These are phyloP conservation scores for Eucalyptus marginata DNA, from an alignment of 345 rosid species.

Conservation along the genomic window DNA sequence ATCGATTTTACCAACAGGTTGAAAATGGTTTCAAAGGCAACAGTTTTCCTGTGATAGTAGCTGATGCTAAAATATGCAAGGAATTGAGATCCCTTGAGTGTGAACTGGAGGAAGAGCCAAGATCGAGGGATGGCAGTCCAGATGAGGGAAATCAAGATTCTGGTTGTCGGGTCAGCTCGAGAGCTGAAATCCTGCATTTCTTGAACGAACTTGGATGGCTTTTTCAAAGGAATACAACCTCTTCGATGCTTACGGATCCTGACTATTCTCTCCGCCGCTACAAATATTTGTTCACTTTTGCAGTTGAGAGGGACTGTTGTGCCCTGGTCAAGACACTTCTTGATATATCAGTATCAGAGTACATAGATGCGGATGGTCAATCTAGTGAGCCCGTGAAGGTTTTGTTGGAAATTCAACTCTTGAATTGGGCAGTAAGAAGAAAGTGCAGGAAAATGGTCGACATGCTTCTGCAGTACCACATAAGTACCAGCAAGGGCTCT, in stretches of 20 bases:
- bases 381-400: slow-evolving; percentile 35
- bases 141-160: slow-evolving; percentile 30
- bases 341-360: slow-evolving; percentile 51
- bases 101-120: slow-evolving; percentile 35
- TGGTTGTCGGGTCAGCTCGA: slow-evolving; percentile 29
- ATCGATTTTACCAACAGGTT: slow-evolving; percentile 27
- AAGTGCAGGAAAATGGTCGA: slow-evolving; percentile 57
- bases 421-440: slow-evolving; percentile 72
- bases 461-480: slow-evolving; percentile 40
- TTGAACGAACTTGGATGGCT: slow-evolving; percentile 96
- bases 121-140: slow-evolving; percentile 11
- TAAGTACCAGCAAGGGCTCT: slow-evolving; percentile 1
- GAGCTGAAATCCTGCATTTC: slow-evolving; percentile 60
- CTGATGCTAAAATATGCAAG: slow-evolving; percentile 64
- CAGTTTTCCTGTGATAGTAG: slow-evolving; percentile 75
- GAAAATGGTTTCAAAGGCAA: slow-evolving; percentile 85
- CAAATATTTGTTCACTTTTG: slow-evolving; percentile 56
- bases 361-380: slow-evolving; percentile 19
- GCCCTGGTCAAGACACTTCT: slow-evolving; percentile 48
- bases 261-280: slow-evolving; percentile 48
- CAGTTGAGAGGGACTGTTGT: slow-evolving; percentile 71
- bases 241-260: slow-evolving; percentile 11
- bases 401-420: slow-evolving; percentile 55
- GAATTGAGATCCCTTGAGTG: slow-evolving; percentile 68
- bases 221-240: slow-evolving; percentile 44